phyloP scores from a whole-genome alignment of 495 filamentous ascomycete species.

The Chaetomidium leptoderma region DNA sequence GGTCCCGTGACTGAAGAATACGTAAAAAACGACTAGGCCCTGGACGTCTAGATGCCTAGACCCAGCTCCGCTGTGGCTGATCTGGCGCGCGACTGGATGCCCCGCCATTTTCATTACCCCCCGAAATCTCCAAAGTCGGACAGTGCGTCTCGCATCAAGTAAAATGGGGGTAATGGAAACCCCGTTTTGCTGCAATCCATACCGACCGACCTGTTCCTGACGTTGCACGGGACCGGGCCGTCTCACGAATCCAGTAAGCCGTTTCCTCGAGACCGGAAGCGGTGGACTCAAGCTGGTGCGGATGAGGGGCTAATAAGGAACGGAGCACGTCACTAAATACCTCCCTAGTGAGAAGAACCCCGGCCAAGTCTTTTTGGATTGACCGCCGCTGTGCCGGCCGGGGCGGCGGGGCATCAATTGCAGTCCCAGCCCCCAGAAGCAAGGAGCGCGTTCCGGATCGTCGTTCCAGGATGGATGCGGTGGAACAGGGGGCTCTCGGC shows the following conservation, averaged over 20 bases:
- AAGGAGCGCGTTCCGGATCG: constrained; percentile 6
- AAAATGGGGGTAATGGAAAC: constrained; percentile 43
- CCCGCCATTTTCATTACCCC: constrained; percentile 30
- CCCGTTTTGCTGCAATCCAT: constrained; percentile 5
- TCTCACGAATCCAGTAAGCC: constrained; percentile 11
- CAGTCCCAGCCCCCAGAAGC: neutral
- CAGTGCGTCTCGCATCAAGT: constrained; percentile 34
- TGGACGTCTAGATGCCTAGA: constrained; percentile 2
- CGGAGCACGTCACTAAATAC: neutral
- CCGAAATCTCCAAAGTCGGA: constrained; percentile 19
- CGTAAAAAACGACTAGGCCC: constrained; percentile 26
- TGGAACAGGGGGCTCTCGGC: constrained; percentile 1
- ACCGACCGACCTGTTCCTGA: constrained; percentile 16
- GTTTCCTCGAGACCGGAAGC: neutral
- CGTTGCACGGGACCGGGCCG: constrained; percentile 25
- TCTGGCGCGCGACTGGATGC: no score
- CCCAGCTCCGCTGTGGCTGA: constrained; percentile 17
- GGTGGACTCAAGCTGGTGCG: neutral
- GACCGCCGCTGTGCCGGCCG: constrained; percentile 27
- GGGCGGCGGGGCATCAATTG: constrained; percentile 6
- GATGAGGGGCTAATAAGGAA: neutral
- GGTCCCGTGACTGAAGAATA: constrained; percentile 33
- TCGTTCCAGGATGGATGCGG: constrained; percentile 6
- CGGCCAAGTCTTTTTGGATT: neutral
- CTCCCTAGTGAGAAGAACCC: no score